A percentile compares a stretch with the other conserved stretches of the same genome.
Conservation (phyloP, 345 rosid genomes). For the Clausena lansium region DNA sequence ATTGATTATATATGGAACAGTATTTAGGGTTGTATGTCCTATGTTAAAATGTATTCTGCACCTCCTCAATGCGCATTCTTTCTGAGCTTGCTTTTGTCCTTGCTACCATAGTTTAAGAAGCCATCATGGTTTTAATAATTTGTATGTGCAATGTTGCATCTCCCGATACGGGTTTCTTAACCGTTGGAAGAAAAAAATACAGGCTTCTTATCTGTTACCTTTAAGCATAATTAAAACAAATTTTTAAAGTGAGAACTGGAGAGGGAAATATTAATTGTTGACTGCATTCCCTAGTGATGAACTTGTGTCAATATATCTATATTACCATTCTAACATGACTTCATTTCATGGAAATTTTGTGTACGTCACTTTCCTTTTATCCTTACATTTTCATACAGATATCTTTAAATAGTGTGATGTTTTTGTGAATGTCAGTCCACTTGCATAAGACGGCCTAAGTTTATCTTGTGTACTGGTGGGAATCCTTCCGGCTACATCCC, state of each 20-base stretch:
- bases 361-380: background rate
- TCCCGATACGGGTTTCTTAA: too few relatives aligned
- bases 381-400: constrained; percentile 4
- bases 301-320: background rate
- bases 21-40: background rate
- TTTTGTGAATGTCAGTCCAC: constrained; percentile 55
- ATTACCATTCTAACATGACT: background rate
- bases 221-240: too few relatives aligned
- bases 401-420: background rate
- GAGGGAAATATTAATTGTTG: background rate
- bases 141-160: background rate
- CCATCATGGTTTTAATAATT: background rate
- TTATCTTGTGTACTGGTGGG: constrained; percentile 88
- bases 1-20: background rate
- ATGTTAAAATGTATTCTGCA: background rate
- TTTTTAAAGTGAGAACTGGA: background rate
- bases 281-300: background rate
- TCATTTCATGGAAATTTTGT: background rate
- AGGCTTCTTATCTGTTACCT: background rate
- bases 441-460: constrained; percentile 80
- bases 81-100: background rate
- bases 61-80: background rate
- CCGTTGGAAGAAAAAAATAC: too few relatives aligned
- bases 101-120: constrained; percentile 2
- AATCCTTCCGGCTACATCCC: constrained; percentile 67